A percentile compares a stretch with the other conserved stretches of the same genome.
phyloP scores from a whole-genome alignment of 768 basidiomycete genomes.

The Lentinus brumalis region DNA sequence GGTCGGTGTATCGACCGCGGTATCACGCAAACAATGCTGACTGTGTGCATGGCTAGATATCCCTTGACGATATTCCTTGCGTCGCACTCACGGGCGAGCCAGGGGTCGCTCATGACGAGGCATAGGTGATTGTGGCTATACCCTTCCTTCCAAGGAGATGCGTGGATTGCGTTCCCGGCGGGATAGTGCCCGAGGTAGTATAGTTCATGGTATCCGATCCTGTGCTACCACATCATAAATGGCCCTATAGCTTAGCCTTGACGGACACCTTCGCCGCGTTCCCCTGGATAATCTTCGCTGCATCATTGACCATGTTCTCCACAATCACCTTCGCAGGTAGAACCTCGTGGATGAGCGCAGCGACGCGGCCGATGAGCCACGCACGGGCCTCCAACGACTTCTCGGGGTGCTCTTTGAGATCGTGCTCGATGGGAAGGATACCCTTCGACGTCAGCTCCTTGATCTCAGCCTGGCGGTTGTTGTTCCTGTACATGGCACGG shows the following conservation, averaged over 20 bases:
- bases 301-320: slow-evolving; percentile 74
- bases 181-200: no score
- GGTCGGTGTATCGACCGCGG: no score
- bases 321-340: slow-evolving; percentile 83
- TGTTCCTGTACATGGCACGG: slow-evolving; percentile 53
- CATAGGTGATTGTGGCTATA: no score
- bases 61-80: no score
- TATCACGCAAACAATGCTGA: no score
- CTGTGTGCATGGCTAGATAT: no score
- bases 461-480: slow-evolving; percentile 79
- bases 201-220: neutral
- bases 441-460: slow-evolving; percentile 81
- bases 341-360: slow-evolving; percentile 72
- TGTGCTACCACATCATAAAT: neutral
- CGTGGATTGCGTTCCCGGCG: no score
- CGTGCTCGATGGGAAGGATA: slow-evolving; percentile 72
- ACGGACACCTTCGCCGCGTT: slow-evolving; percentile 40
- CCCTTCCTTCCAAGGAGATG: no score
- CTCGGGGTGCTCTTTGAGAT: slow-evolving; percentile 80
- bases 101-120: no score
- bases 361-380: slow-evolving; percentile 86
- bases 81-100: no score
- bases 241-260: slow-evolving; percentile 51
- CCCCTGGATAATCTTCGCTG: slow-evolving; percentile 47
- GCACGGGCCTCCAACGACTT: slow-evolving; percentile 64